Conservation (phyloP, 305 asterid species). For the Fraxinus angustifolia region DNA sequence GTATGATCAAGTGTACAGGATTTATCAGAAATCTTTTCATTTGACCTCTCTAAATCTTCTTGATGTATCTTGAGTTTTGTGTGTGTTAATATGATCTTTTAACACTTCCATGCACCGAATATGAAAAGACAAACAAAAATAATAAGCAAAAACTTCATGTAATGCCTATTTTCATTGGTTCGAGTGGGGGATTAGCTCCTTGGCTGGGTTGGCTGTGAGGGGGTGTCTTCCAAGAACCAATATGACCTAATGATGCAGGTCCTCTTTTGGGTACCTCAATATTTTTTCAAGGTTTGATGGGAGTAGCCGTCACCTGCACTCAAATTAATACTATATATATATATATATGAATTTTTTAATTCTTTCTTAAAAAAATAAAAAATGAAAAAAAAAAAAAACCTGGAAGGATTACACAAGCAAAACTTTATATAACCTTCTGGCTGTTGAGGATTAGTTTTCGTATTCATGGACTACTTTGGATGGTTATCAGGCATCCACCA, state of each 20-base stretch:
- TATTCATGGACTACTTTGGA: not conserved
- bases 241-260: not conserved
- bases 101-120: conserved; percentile 20
- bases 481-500: not conserved
- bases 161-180: not conserved
- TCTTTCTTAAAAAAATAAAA: too few species aligned
- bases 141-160: not conserved
- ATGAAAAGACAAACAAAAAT: conserved; percentile 4
- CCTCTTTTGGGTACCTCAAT: not conserved
- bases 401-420: not conserved
- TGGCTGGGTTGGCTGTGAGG: not conserved
- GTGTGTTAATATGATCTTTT: conserved; percentile 5
- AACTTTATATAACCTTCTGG: not conserved
- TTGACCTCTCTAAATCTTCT: not conserved
- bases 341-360: too few species aligned
- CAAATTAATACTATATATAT: not conserved
- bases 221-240: conserved; percentile 8
- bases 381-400: too few species aligned
- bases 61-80: not conserved
- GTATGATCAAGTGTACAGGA: not conserved
- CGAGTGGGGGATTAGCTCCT: conserved; percentile 8
- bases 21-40: not conserved
- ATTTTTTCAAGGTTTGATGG: conserved; percentile 3
- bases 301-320: conserved; percentile 7
- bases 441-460: not conserved